Conservation (phyloP, 768 basidiomycete species). For the Pilatotrama ljubarskyi region DNA sequence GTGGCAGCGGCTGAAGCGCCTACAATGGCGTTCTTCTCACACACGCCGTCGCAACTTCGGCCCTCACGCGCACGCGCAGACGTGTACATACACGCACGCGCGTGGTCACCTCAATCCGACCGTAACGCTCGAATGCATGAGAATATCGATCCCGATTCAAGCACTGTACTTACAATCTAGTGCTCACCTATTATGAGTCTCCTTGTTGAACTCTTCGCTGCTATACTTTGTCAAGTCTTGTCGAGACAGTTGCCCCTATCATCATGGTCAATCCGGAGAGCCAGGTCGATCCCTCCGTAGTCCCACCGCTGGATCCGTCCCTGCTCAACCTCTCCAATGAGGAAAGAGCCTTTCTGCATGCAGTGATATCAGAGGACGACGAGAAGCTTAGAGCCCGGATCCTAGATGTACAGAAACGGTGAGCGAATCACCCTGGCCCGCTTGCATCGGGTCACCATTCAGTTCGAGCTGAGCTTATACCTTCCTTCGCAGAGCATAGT, state of each 20-base stretch:
- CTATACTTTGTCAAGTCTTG: too few species aligned
- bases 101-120: too few species aligned
- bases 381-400: constrained; percentile 25
- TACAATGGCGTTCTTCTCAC: too few species aligned
- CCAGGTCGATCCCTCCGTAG: constrained; percentile 13
- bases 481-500: constrained; percentile 29
- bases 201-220: too few species aligned
- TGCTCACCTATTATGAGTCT: too few species aligned
- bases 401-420: constrained; percentile 32
- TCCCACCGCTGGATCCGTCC: constrained; percentile 27
- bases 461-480: not conserved
- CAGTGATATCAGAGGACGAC: constrained; percentile 26
- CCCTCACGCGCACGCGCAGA: too few species aligned
- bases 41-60: too few species aligned
- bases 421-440: not conserved
- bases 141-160: too few species aligned
- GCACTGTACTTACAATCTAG: too few species aligned
- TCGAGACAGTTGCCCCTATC: not conserved
- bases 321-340: constrained; percentile 20
- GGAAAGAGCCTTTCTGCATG: constrained; percentile 28
- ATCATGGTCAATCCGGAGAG: constrained; percentile 2
- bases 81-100: too few species aligned
- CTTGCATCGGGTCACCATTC: not conserved
- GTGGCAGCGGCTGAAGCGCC: too few species aligned
- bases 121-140: too few species aligned